Conservation (phyloP, 176 grass and related monocot genomes). For the Zea luxurians region DNA sequence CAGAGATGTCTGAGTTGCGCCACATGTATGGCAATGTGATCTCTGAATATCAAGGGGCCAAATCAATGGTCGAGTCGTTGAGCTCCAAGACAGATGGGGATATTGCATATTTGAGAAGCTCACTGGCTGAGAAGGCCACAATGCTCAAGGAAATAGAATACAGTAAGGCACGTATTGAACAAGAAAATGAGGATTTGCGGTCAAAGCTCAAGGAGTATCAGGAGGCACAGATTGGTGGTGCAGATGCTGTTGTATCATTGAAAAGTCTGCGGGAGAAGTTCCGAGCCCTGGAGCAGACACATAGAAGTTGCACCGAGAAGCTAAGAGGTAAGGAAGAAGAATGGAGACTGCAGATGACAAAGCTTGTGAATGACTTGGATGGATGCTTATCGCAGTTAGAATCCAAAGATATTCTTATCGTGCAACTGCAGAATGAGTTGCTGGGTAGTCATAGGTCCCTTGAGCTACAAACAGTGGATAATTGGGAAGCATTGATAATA, state of each 20-base stretch:
- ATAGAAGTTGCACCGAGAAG: conserved; percentile 63
- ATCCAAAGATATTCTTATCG: conserved; percentile 50
- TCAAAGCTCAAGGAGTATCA: conserved; percentile 67
- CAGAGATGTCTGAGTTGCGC: conserved; percentile 59
- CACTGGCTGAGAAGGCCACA: conserved; percentile 60
- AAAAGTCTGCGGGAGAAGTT: conserved; percentile 66
- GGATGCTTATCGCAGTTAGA: conserved; percentile 40
- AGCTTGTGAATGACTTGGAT: conserved; percentile 65
- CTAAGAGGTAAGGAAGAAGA: conserved; percentile 59
- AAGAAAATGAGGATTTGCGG: conserved; percentile 64
- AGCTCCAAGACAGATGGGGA: conserved; percentile 57
- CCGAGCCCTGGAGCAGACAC: conserved; percentile 60
- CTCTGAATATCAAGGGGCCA: conserved; percentile 69
- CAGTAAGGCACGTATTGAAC: conserved; percentile 52
- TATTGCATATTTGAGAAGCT: conserved; percentile 75
- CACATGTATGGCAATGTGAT: conserved; percentile 53
- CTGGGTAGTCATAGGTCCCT: conserved; percentile 38
- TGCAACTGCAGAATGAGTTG: conserved; percentile 58
- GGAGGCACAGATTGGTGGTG: conserved; percentile 56
- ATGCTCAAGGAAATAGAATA: conserved; percentile 75
- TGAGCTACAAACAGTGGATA: conserved; percentile 53
- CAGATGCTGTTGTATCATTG: conserved; percentile 37
- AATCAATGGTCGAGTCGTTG: conserved; percentile 51
- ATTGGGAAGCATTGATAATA: conserved; percentile 40
- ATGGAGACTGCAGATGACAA: conserved; percentile 48